These are phyloP conservation scores for Ambrosia trifida DNA, from an alignment of 129 eudicot species.

Conservation along the genomic window DNA sequence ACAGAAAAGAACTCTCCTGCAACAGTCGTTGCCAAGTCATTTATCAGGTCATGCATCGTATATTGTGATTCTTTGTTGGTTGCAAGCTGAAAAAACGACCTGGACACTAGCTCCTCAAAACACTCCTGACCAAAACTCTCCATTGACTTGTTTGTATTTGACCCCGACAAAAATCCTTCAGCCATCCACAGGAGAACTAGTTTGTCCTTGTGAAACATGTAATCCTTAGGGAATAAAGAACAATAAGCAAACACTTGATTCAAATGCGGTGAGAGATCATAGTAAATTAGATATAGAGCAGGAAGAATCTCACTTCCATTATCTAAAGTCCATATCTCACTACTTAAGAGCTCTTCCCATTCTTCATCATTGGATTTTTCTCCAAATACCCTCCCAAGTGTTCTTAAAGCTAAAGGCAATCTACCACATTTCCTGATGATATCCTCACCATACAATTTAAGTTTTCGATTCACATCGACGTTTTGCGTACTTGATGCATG, in stretches of 20 bases:
- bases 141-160: background rate
- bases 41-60: background rate
- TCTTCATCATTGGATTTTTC: background rate
- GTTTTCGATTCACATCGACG: conserved; percentile 5
- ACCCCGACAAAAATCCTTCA: background rate
- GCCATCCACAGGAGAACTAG: conserved; percentile 4
- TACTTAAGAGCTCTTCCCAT: background rate
- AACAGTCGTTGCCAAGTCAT: background rate
- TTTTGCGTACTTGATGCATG: conserved; percentile 13
- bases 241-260: background rate
- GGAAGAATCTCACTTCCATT: background rate
- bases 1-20: background rate
- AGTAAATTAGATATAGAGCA: background rate
- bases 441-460: conserved; percentile 24
- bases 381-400: background rate
- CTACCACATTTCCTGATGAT: conserved; percentile 17
- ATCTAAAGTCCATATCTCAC: background rate
- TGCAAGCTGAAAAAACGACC: background rate
- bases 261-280: background rate
- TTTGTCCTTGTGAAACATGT: background rate
- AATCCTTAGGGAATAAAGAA: background rate
- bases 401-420: no score
- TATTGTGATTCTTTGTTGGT: background rate
- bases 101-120: background rate
- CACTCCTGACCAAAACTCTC: background rate